Base-by-base conservation (phyloP, 768 basidiomycete genomes). In the Mycena crocata region DNA sequence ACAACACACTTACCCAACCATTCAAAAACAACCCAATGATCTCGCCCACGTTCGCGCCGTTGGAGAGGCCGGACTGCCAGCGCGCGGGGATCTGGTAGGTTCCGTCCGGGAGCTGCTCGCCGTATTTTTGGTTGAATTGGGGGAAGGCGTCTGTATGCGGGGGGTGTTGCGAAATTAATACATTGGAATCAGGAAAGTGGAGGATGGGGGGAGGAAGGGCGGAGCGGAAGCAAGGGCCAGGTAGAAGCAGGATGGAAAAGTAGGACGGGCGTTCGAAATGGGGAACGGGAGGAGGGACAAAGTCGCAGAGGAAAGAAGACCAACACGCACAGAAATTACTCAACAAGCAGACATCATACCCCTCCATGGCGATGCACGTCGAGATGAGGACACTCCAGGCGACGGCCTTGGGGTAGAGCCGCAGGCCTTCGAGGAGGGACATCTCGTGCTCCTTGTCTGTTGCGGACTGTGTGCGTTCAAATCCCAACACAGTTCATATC, bases 11-110 rank as follows among this genome's bases (percentile, higher is more conserved):
- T n/a, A n/a, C 65, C 61, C 55, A 66, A 14, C 71, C 71, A 46
- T 72, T 72, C 24, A 72, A 24, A 48, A 72, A 69, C 9, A 72
- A 58, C 1, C 71, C 71, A 17, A 72, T 4, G 52, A 72, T 72
- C 64, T 72, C 71, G 31, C 71, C 71, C 52, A 69, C 67, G 56
- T 72, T 72, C 26, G 71, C 71, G 50, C 68, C 71, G 52, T 72
- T 72, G 30, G 32, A 45, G 21, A 72, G 59, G 15, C 71, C 71
- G 0, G 68, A 13, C 37, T 72, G 71, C 71, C 71, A 72, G 5
- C 54, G 71, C 19, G 71, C 71, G 24, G 71, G 62, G 5, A 72
- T 64, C 45, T 72, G 71, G 58, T 30, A 72, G 5, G 68, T 52
- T 35, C 71, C 71, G 39, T 72, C 68, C 13, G 61, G 13, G n/a